Evolutionary conservation across 1,284 basidiomycete species (phyloP).

Genomic region (Macrocystidia cucumis): DNA sequence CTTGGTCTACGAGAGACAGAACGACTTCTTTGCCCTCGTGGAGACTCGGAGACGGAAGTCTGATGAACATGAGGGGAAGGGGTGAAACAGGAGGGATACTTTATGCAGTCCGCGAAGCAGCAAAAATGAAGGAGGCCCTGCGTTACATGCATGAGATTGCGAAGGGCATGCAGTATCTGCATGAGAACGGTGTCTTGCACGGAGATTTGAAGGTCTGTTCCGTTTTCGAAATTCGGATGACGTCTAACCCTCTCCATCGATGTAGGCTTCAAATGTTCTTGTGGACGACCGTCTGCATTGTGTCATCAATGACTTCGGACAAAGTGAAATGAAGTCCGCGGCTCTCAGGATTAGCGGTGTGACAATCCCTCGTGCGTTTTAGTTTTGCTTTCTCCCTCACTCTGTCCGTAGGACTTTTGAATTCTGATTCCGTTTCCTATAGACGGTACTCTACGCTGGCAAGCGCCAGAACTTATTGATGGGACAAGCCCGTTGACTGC

Average conservation of each 20-base stretch:
- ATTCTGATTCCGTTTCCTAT: too few relatives aligned
- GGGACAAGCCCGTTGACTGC: constrained; percentile 43
- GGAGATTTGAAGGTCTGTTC: constrained; percentile 61
- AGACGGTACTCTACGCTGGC: constrained; percentile 66
- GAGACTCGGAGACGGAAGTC: constrained; percentile 2
- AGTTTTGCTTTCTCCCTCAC: constrained; percentile 4
- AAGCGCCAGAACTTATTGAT: constrained; percentile 62
- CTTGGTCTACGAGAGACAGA: constrained; percentile 4
- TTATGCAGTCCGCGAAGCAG: not conserved
- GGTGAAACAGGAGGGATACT: not conserved
- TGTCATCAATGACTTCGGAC: constrained; percentile 73
- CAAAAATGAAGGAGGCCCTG: constrained; percentile 35
- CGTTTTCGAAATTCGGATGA: not conserved
- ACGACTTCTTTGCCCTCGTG: constrained; percentile 8
- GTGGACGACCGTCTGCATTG: constrained; percentile 60
- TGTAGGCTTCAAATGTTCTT: constrained; percentile 67
- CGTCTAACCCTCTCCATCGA: constrained; percentile 1
- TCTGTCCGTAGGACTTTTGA: constrained; percentile 5
- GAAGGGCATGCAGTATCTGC: constrained; percentile 72
- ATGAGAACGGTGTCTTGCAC: constrained; percentile 56
- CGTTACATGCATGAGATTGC: constrained; percentile 65
- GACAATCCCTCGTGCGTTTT: constrained; percentile 42
- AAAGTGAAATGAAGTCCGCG: constrained; percentile 71
- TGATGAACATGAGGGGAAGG: not conserved
- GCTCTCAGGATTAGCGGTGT: constrained; percentile 51